Base-by-base conservation (phyloP, 164 flowering plant species). In the Stephania yunnanensis region DNA sequence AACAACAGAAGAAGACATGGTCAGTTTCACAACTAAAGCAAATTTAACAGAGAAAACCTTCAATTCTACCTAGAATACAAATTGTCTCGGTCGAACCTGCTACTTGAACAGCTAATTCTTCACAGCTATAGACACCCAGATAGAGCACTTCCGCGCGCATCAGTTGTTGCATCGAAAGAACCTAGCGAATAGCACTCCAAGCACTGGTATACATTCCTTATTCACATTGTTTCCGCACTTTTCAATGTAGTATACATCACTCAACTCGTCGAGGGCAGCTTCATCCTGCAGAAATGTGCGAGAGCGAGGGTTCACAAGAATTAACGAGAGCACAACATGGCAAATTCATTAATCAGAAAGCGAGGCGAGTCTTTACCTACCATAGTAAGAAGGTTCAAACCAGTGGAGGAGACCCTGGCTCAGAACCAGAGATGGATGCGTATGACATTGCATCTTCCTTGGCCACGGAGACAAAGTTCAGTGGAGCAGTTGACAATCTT, bases 381-480 rank as follows among this genome's bases (percentile, higher is more conserved):
- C 84, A 72, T 53, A 73, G 61, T 31, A 67, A 2, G 48, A 70
- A 20, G 29, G 63, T 52, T 86, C 55, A 86, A 73, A 73, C 73
- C 69, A 75, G 83, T 29, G 91, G 90, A 15, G 98, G 98, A 70
- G 98, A 92, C 46, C 88, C 94, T 10, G 80, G 86, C 80, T 92
- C 98, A 65, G 97, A 92, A 79, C 86, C 94, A 80, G 76, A 85
- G 65, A 89, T 73, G 3, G 98, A 94, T 20, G 97, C 88, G 79
- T 83, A 88, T 13, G 98, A 92, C 77, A 88, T 83, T 5, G 93
- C 81, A 75, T 94, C 98, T 78, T 94, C 98, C 81, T 94, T 94
- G 1, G 83, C 48, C 50, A 90, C 72, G 70, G 96, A 90, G 46
- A 91, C 98, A 76, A 86, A 92, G 75, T 94, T 94, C 75, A 92